Percentiles rank a stretch among this genome's conserved stretches.
These are phyloP conservation scores for Chimonanthus salicifolius DNA, from an alignment of 164 flowering plant genomes.

Conservation along the genomic window DNA sequence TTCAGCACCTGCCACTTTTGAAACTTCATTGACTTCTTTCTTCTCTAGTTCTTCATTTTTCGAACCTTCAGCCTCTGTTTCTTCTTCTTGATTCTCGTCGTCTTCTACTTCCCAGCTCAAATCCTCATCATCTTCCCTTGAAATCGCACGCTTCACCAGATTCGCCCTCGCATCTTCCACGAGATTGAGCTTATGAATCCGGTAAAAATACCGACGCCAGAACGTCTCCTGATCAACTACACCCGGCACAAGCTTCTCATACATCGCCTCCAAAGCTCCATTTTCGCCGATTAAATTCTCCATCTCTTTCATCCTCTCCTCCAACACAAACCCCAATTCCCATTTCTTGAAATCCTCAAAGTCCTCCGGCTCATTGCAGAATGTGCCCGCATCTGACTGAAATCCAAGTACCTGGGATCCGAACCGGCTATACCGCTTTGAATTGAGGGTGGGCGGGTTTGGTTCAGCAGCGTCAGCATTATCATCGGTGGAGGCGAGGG, in stretches of 20 bases:
- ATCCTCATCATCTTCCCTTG: slow-evolving; percentile 74
- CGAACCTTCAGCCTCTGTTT: not conserved
- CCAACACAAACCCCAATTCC: slow-evolving; percentile 61
- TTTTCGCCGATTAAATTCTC: slow-evolving; percentile 40
- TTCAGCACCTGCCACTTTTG: not conserved
- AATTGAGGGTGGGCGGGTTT: slow-evolving; percentile 12
- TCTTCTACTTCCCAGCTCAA: slow-evolving; percentile 89
- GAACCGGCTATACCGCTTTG: slow-evolving; percentile 49
- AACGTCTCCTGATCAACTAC: slow-evolving; percentile 45
- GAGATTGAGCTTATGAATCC: slow-evolving; percentile 50
- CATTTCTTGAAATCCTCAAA: slow-evolving; percentile 45
- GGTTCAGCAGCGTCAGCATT: slow-evolving; percentile 16
- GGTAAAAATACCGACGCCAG: slow-evolving; percentile 74
- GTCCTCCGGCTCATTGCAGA: slow-evolving; percentile 59
- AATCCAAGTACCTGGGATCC: slow-evolving; percentile 44
- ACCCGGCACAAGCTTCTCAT: slow-evolving; percentile 49
- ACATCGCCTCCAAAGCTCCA: slow-evolving; percentile 41
- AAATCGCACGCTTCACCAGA: slow-evolving; percentile 68
- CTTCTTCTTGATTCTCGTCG: slow-evolving; percentile 21
- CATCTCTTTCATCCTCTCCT: slow-evolving; percentile 50
- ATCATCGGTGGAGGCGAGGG: slow-evolving; percentile 28
- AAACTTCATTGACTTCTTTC: not conserved
- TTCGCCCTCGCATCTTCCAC: slow-evolving; percentile 65
- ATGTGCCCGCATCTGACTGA: slow-evolving; percentile 49
- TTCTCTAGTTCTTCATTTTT: slow-evolving; percentile 1